These are phyloP conservation scores for Lentinula detonsa DNA, from an alignment of 768 basidiomycete species.

Conservation along the genomic window DNA sequence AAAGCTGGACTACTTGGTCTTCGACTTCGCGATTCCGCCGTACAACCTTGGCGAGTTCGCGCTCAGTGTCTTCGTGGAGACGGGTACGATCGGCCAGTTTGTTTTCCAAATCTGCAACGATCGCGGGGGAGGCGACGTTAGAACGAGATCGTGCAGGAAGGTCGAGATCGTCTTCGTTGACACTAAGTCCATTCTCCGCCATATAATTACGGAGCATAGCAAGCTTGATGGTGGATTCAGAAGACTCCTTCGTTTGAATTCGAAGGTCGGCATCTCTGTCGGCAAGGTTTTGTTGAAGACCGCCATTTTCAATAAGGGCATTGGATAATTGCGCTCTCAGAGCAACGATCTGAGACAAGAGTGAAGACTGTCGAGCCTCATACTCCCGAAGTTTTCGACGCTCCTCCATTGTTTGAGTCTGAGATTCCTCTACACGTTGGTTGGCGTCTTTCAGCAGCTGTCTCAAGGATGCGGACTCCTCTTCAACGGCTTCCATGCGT, in stretches of 20 bases:
- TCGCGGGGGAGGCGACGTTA: slow-evolving; percentile 32
- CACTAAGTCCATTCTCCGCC: slow-evolving; percentile 78
- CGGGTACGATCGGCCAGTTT: slow-evolving; percentile 69
- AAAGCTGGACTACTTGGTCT: slow-evolving; percentile 56
- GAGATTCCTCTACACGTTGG: slow-evolving; percentile 63
- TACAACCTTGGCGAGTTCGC: slow-evolving; percentile 61
- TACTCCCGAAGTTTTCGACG: slow-evolving; percentile 56
- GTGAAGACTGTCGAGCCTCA: slow-evolving; percentile 54
- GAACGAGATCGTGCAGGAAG: slow-evolving; percentile 30
- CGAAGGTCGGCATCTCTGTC: slow-evolving; percentile 59
- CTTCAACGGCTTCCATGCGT: slow-evolving; percentile 74
- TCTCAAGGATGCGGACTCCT: slow-evolving; percentile 69
- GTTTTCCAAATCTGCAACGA: slow-evolving; percentile 68
- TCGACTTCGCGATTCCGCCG: slow-evolving; percentile 74
- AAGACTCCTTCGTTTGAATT: slow-evolving; percentile 57
- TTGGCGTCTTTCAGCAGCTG: slow-evolving; percentile 75
- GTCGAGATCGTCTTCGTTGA: slow-evolving; percentile 63
- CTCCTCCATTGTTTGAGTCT: slow-evolving; percentile 61
- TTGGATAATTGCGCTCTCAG: slow-evolving; percentile 69
- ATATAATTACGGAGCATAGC: slow-evolving; percentile 81
- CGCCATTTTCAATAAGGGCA: slow-evolving; percentile 62
- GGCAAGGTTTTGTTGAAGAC: slow-evolving; percentile 62
- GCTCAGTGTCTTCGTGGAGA: slow-evolving; percentile 68
- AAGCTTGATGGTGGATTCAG: slow-evolving; percentile 68
- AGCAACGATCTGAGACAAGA: slow-evolving; percentile 70